phyloP scores from a whole-genome alignment of 371 early-diverging fungal genomes.

The Parasitella parasitica region DNA sequence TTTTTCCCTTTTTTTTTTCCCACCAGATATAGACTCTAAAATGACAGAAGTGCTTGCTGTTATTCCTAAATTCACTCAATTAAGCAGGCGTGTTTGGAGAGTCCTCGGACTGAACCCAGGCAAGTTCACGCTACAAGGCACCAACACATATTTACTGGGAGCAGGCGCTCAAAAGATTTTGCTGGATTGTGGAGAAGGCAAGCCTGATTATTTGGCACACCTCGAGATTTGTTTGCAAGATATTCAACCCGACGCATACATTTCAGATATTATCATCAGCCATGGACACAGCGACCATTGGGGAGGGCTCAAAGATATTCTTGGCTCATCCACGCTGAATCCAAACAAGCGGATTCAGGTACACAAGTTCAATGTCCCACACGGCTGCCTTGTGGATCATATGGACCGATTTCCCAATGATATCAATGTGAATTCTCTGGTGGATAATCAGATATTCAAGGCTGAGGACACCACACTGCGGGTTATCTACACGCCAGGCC shows the following conservation, averaged over 20 bases:
- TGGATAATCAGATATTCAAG: slow-evolving; percentile 57
- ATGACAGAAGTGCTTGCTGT: slow-evolving; percentile 21
- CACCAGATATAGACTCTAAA: not conserved
- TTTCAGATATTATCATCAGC: slow-evolving; percentile 79
- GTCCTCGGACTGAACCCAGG: slow-evolving; percentile 78
- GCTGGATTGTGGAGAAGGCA: slow-evolving; percentile 84
- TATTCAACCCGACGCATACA: slow-evolving; percentile 45
- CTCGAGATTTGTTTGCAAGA: slow-evolving; percentile 51
- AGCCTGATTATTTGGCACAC: slow-evolving; percentile 60
- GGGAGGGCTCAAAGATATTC: slow-evolving; percentile 62
- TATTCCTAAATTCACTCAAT: slow-evolving; percentile 42
- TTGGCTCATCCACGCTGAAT: slow-evolving; percentile 30
- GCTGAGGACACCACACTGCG: slow-evolving; percentile 62
- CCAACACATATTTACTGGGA: slow-evolving; percentile 91
- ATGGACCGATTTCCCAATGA: slow-evolving; percentile 29
- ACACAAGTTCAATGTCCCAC: slow-evolving; percentile 33
- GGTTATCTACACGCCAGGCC: slow-evolving; percentile 82
- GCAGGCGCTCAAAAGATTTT: slow-evolving; percentile 68
- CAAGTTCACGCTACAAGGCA: slow-evolving; percentile 77
- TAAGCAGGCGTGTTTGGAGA: slow-evolving; percentile 53
- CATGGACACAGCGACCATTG: slow-evolving; percentile 87
- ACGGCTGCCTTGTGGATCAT: slow-evolving; percentile 12
- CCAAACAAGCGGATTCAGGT: slow-evolving; percentile 22
- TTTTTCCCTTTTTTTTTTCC: not conserved
- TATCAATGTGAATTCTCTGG: slow-evolving; percentile 26